These are phyloP conservation scores for Trichophyton verrucosum DNA, from an alignment of 2,329 filamentous ascomycete genomes.

Conservation along the genomic window DNA sequence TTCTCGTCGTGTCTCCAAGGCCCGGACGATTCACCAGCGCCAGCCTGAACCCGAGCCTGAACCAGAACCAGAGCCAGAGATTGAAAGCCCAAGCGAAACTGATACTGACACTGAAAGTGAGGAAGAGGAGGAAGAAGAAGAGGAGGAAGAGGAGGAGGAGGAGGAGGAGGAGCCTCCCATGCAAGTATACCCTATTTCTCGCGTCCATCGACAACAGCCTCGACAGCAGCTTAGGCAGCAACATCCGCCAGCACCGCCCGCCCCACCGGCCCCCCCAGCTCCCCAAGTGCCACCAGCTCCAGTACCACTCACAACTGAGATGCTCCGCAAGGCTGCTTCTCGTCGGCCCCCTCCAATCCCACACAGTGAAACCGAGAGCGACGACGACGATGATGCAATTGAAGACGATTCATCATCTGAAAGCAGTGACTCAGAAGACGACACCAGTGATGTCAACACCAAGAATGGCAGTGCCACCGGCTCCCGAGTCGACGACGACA, in stretches of 20 bases:
- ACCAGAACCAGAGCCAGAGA: not conserved
- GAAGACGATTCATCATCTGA: conserved; percentile 30
- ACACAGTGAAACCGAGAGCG: not conserved
- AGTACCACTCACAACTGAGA: not conserved
- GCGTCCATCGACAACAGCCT: not conserved
- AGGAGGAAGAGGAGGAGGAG: not conserved
- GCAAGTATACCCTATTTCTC: not conserved
- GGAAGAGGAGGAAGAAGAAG: not conserved
- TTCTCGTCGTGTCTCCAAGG: not conserved
- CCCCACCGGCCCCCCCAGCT: not conserved
- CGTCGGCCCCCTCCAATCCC: not conserved
- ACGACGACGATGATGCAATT: conserved; percentile 27
- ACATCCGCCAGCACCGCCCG: not conserved
- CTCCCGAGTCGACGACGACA: conserved; percentile 26
- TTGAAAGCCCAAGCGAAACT: not conserved
- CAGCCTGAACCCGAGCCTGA: not conserved
- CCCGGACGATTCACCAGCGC: not conserved
- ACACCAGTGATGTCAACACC: conserved; percentile 26
- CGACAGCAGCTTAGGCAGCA: not conserved
- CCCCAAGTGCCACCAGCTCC: not conserved
- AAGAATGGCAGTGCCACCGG: conserved; percentile 23
- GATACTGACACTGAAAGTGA: not conserved
- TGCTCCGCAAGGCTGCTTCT: not conserved
- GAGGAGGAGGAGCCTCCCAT: not conserved
- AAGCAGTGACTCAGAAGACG: conserved; percentile 23